phyloP scores from a whole-genome alignment of 495 filamentous ascomycete genomes.

The Xylaria flabelliformis region DNA sequence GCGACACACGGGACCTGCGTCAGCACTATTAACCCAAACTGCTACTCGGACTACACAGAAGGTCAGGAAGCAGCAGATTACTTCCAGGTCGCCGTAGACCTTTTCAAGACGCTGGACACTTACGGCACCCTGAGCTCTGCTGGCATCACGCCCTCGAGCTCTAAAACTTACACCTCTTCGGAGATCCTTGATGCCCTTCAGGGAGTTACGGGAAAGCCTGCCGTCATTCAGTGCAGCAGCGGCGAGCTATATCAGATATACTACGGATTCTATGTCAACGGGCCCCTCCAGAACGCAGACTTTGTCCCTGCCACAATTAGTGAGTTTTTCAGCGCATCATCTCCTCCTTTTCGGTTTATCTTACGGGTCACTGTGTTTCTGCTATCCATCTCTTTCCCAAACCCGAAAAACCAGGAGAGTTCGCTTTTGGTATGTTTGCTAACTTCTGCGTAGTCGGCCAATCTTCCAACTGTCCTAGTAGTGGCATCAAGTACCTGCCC shows the following conservation, averaged over 20 bases:
- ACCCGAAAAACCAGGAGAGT: neutral
- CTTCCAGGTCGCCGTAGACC: constrained; percentile 57
- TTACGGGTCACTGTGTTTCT: neutral
- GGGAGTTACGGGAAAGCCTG: constrained; percentile 58
- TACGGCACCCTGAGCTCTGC: constrained; percentile 62
- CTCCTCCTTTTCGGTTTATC: neutral
- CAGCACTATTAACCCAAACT: constrained; percentile 67
- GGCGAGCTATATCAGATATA: constrained; percentile 71
- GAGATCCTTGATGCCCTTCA: constrained; percentile 68
- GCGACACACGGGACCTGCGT: constrained; percentile 77
- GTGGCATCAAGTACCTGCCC: constrained; percentile 42
- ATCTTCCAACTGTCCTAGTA: constrained; percentile 51
- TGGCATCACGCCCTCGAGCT: constrained; percentile 65
- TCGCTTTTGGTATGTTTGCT: neutral
- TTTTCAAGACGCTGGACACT: constrained; percentile 61
- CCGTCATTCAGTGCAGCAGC: constrained; percentile 68
- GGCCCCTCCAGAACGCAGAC: constrained; percentile 69
- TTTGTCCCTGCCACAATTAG: constrained; percentile 61
- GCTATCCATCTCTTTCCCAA: neutral
- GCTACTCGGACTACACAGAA: constrained; percentile 66
- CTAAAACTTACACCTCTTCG: constrained; percentile 63
- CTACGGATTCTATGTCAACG: constrained; percentile 79
- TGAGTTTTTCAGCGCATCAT: neutral
- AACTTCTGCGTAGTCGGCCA: constrained; percentile 55
- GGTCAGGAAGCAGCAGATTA: constrained; percentile 62